Conservation (phyloP, 345 rosid genomes). For the Cardamine resedifolia region DNA sequence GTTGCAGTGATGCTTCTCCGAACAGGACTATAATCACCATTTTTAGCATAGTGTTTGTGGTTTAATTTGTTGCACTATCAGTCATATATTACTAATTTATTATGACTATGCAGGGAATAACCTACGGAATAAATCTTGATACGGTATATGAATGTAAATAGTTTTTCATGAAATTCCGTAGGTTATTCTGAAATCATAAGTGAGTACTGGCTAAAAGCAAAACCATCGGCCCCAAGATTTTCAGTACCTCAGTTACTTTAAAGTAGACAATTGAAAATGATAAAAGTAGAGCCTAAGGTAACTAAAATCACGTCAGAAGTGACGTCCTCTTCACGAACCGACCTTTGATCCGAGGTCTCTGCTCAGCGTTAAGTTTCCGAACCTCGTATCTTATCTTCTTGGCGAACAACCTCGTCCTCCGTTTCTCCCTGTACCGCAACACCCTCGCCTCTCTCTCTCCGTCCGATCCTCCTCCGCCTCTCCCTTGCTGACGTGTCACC, state of each 20-base stretch:
- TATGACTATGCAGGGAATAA: too few relatives aligned
- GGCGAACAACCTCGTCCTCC: slow-evolving; percentile 58
- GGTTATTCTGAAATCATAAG: background rate
- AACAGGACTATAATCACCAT: too few relatives aligned
- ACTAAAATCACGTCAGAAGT: background rate
- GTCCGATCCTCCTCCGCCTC: slow-evolving; percentile 27
- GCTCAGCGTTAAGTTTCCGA: slow-evolving; percentile 69
- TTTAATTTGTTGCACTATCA: too few relatives aligned
- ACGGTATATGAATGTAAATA: too few relatives aligned
- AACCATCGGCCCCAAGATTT: background rate
- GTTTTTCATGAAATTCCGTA: background rate
- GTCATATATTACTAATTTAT: too few relatives aligned
- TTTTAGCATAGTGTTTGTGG: too few relatives aligned
- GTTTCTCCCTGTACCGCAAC: slow-evolving; percentile 57
- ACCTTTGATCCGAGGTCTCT: slow-evolving; percentile 73
- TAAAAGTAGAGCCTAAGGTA: background rate
- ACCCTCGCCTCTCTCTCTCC: slow-evolving; percentile 62
- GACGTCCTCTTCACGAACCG: slow-evolving; percentile 63
- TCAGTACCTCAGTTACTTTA: background rate
- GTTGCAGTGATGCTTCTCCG: too few relatives aligned
- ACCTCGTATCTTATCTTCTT: slow-evolving; percentile 77
- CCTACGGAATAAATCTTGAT: too few relatives aligned
- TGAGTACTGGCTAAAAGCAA: background rate
- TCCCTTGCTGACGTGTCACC: background rate
- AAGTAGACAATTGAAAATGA: background rate